These are phyloP conservation scores for Mentha longifolia DNA, from an alignment of 257 asterid genomes.

Conservation along the genomic window DNA sequence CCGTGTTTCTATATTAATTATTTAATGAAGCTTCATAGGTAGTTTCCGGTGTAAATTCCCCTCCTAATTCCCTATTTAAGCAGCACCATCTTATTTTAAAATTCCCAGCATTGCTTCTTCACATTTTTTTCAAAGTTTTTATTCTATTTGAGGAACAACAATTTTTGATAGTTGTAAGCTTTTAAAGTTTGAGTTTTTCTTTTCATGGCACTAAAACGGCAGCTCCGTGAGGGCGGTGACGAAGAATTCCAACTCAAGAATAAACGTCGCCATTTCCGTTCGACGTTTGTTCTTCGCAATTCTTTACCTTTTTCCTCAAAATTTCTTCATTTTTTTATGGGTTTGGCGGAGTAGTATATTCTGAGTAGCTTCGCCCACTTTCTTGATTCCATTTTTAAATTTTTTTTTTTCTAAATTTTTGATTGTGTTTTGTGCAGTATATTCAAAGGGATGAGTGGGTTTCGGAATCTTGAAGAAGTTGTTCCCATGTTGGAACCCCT, in stretches of 20 bases:
- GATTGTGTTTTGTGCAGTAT: conserved; percentile 38
- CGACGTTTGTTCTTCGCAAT: conserved; percentile 30
- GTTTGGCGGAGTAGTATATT: too few relatives aligned
- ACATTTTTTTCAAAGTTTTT: neutral
- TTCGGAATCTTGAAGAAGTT: conserved; percentile 42
- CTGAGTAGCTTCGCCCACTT: neutral
- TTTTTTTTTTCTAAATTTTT: neutral
- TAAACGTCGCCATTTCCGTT: conserved; percentile 40
- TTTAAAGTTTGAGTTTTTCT: neutral
- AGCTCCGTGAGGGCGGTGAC: conserved; percentile 44
- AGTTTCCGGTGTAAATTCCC: conserved; percentile 41
- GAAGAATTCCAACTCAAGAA: conserved; percentile 48
- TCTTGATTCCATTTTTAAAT: neutral
- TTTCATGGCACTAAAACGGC: conserved; percentile 62
- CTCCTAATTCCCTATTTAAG: conserved; percentile 26
- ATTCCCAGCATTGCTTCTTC: neutral
- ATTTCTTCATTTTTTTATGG: too few relatives aligned
- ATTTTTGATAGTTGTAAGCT: neutral
- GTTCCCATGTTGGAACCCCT: conserved; percentile 50
- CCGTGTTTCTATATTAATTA: conserved; percentile 33
- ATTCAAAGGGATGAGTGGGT: conserved; percentile 38
- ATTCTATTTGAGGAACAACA: neutral
- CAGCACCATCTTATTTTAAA: too few relatives aligned
- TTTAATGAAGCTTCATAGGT: conserved; percentile 53
- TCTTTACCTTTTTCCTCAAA: too few relatives aligned